Evolutionary conservation across 2,329 filamentous ascomycete species (phyloP).

Genomic region (Calonectria ilicicola): DNA sequence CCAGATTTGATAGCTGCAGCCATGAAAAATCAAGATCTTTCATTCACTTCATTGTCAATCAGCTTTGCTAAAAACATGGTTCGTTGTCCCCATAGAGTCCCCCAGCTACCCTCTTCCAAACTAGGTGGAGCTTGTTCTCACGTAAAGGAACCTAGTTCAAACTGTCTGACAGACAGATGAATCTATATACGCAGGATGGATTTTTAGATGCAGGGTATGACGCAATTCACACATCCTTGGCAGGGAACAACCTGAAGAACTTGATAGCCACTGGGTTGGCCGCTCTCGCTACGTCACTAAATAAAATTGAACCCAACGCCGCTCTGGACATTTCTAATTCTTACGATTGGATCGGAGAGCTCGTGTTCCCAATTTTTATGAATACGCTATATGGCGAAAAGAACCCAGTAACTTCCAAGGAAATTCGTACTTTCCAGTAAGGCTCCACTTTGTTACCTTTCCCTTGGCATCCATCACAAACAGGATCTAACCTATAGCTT

Average conservation of each 20-base stretch:
- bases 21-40: constrained; percentile 53
- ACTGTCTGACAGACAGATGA: constrained; percentile 1
- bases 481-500: neutral
- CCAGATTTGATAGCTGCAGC: constrained; percentile 53
- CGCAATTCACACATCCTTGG: constrained; percentile 20
- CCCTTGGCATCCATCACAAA: too few species aligned
- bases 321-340: constrained; percentile 43
- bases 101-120: neutral
- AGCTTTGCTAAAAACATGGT: constrained; percentile 39
- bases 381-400: constrained; percentile 56
- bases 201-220: constrained; percentile 11
- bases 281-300: neutral
- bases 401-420: constrained; percentile 48
- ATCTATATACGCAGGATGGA: neutral
- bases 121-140: neutral
- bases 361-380: constrained; percentile 52
- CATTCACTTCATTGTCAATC: constrained; percentile 55
- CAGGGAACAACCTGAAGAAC: constrained; percentile 25
- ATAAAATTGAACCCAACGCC: neutral
- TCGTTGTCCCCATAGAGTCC: neutral
- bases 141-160: constrained; percentile 14
- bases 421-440: constrained; percentile 54
- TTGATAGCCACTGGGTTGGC: constrained; percentile 12
- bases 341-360: constrained; percentile 52
- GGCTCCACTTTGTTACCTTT: neutral